Evolutionary conservation across 2,329 filamentous ascomycete genomes (phyloP), one percentile per base, ranked within the genome.

Genomic region (Trichophyton simii): DNA sequence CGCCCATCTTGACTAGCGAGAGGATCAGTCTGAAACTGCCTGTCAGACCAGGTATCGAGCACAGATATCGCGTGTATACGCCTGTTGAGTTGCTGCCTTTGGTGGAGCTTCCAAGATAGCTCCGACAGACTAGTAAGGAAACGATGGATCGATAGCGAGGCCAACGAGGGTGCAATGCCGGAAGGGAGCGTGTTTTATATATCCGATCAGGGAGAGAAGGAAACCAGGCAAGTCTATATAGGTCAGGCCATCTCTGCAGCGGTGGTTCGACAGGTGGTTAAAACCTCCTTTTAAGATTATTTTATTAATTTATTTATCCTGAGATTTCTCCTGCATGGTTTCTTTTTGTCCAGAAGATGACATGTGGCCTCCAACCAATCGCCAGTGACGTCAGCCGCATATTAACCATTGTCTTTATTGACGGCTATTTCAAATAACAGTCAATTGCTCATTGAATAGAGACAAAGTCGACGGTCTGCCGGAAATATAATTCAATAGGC

Each of bases 1-100:
- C 72, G 67, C 77, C 79, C 82, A 84, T 84, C 13, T 58, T 65
- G 48, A 20, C 58, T 44, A 58, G 20, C 57, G 25, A 58, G 15
- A 31, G n/a, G 20, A 28, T 11, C 15, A 28, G 57, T 31, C 36
- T 58, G 34, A 41, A 38, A 54, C 50, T 44, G 41, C 20, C 11
- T 58, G 57, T 57, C 28, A 15, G 20, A 9, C 20, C 57, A 44
- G 57, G 15, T 58, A 42, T 46, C 20, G 25, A 15, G 38, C 5
- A 42, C 8, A 57, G 22, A 31, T 38, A 57, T 28, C 42, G 42
- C 15, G 25, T 46, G 38, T 28, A 58, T 25, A 42, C 9, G 28
- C 54, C 36, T 18, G 11, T n/a, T 22, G 41, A 44, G 4, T 44
- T 44, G 36, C 34, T 25, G 9, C 9, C 18, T 25, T 36, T 22